A percentile compares a stretch with the other conserved stretches of the same genome.
These are phyloP conservation scores for Globisporangium carolinianum DNA, from an alignment of 352 stramenopile species.

Conservation along the genomic window DNA sequence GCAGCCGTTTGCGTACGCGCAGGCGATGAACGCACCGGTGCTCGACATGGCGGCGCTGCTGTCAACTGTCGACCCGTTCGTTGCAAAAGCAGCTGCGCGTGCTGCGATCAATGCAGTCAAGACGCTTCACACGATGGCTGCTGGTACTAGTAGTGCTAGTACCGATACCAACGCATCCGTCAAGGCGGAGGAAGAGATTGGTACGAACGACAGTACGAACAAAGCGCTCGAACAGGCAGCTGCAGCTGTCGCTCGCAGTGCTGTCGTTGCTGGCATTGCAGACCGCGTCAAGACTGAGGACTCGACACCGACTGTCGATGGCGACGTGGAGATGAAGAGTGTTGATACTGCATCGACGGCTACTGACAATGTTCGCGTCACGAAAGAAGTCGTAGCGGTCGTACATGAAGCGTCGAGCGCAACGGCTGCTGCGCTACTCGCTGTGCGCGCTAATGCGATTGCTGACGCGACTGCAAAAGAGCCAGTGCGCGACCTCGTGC, in stretches of 20 bases:
- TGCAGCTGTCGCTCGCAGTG: constrained; percentile 27
- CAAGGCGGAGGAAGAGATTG: constrained; percentile 6
- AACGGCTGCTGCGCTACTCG: constrained; percentile 53
- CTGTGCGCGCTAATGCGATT: constrained; percentile 38
- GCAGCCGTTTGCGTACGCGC: constrained; percentile 34
- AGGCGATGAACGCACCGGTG: constrained; percentile 44
- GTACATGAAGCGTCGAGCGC: constrained; percentile 55
- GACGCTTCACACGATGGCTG: constrained; percentile 48
- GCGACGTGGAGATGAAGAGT: constrained; percentile 42
- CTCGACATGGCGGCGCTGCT: constrained; percentile 49
- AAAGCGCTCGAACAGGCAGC: constrained; percentile 32
- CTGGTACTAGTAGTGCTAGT: neutral
- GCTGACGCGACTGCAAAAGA: constrained; percentile 33
- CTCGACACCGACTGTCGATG: constrained; percentile 16
- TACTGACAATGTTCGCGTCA: constrained; percentile 6
- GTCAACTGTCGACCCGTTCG: constrained; percentile 52
- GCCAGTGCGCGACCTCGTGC: constrained; percentile 43
- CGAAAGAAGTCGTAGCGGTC: constrained; percentile 55
- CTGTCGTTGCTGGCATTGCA: constrained; percentile 31
- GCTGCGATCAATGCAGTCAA: constrained; percentile 58
- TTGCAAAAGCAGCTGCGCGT: constrained; percentile 62
- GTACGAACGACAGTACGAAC: neutral
- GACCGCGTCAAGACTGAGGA: constrained; percentile 29
- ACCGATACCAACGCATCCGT: neutral
- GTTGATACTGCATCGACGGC: neutral